Conservation (phyloP, 768 basidiomycete genomes). For the Aureoboletus auriporus region DNA sequence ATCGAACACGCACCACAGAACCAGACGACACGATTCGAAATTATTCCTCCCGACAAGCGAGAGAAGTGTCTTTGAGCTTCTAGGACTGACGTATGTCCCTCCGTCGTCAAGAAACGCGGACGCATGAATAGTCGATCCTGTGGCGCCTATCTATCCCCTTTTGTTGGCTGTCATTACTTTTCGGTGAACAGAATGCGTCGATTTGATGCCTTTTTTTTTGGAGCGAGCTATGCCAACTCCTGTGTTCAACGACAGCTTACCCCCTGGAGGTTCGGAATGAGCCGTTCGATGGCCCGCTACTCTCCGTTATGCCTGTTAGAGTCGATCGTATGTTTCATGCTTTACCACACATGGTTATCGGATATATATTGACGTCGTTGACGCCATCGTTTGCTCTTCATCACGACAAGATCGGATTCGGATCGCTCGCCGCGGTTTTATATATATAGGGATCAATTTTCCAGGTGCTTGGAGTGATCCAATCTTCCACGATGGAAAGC, state of each 20-base stretch:
- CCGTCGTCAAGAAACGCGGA: conserved; percentile 70
- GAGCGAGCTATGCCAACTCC: background rate
- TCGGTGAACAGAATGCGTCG: background rate
- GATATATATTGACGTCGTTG: no score
- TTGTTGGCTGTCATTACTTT: background rate
- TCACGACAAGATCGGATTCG: no score
- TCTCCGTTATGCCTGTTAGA: background rate
- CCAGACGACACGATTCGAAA: conserved; percentile 61
- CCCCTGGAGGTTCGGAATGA: background rate
- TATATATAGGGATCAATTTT: no score
- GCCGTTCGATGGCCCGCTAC: background rate
- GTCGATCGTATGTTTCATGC: background rate
- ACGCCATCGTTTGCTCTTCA: no score
- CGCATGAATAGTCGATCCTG: background rate
- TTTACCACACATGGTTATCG: no score
- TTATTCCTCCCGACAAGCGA: conserved; percentile 59
- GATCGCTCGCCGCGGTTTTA: no score
- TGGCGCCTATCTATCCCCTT: conserved; percentile 4
- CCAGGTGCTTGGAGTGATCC: no score
- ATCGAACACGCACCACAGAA: conserved; percentile 23
- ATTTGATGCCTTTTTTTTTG: background rate
- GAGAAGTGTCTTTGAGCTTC: conserved; percentile 64
- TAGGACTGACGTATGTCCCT: conserved; percentile 68
- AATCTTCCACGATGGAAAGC: no score
- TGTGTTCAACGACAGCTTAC: no score